A percentile compares a stretch with the other conserved stretches of the same genome.
Evolutionary conservation across 2,329 filamentous ascomycete species (phyloP).

Genomic region (Ascochyta fabae): DNA sequence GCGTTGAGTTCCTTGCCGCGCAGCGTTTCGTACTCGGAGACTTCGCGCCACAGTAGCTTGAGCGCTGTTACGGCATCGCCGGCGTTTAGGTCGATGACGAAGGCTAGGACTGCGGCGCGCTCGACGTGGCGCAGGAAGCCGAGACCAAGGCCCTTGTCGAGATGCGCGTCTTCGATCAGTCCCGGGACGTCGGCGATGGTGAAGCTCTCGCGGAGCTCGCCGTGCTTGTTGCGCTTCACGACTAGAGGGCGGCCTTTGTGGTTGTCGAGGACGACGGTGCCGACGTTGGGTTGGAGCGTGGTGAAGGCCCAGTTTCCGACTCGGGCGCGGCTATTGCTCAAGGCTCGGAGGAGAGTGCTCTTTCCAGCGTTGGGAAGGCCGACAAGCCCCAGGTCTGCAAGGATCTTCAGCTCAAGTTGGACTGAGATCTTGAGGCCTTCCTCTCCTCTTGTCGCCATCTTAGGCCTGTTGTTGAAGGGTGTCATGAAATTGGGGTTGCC

Average conservation of each 20-base stretch:
- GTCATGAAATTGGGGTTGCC: constrained; percentile 94
- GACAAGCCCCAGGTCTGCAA: constrained; percentile 93
- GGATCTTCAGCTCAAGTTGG: constrained; percentile 89
- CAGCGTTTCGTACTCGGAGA: constrained; percentile 83
- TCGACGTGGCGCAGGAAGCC: constrained; percentile 95
- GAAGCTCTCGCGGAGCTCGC: constrained; percentile 74
- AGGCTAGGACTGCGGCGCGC: constrained; percentile 88
- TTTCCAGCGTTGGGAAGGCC: constrained; percentile 96
- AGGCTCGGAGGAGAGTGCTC: constrained; percentile 83
- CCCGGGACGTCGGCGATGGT: constrained; percentile 96
- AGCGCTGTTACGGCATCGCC: constrained; percentile 81
- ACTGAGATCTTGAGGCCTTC: constrained; percentile 77
- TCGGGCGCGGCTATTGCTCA: constrained; percentile 87
- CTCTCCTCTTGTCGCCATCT: constrained; percentile 89
- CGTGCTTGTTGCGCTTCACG: constrained; percentile 54
- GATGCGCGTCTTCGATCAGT: constrained; percentile 87
- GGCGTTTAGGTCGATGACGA: constrained; percentile 84
- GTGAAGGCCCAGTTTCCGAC: constrained; percentile 98
- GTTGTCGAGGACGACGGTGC: constrained; percentile 91
- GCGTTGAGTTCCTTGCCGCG: constrained; percentile 74
- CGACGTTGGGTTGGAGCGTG: constrained; percentile 92
- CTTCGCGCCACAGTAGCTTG: constrained; percentile 86
- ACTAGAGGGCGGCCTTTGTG: constrained; percentile 75
- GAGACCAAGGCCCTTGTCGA: constrained; percentile 88
- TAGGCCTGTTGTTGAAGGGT: constrained; percentile 74